A percentile compares a stretch with the other conserved stretches of the same genome.
phyloP scores from a whole-genome alignment of 2,329 filamentous ascomycete genomes.

The Mollisiaceae sp. region DNA sequence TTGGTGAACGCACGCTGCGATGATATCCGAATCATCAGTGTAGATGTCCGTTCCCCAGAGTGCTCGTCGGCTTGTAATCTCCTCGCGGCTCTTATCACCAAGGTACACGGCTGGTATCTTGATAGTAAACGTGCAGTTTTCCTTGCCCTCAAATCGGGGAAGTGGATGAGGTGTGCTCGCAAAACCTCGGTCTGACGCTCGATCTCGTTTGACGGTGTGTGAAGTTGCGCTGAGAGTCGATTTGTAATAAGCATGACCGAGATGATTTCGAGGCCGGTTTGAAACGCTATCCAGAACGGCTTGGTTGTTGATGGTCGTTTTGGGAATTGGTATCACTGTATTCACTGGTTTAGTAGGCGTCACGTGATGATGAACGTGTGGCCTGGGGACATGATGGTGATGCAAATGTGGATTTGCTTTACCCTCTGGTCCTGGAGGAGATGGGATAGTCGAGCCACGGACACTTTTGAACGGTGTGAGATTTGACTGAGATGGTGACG shows the following conservation, averaged over 20 bases:
- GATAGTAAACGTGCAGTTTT: constrained; percentile 88
- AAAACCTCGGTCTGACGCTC: constrained; percentile 46
- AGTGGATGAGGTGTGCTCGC: constrained; percentile 49
- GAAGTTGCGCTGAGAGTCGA: constrained; percentile 61
- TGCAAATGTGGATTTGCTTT: constrained; percentile 33
- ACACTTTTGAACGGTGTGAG: constrained; percentile 54
- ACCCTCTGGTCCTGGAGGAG: constrained; percentile 47
- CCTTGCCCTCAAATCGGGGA: constrained; percentile 72
- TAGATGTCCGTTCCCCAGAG: constrained; percentile 96
- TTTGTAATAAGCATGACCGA: constrained; percentile 85
- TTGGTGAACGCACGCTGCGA: constrained; percentile 90
- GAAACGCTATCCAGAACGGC: constrained; percentile 74
- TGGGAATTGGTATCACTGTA: constrained; percentile 62
- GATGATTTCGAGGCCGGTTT: constrained; percentile 74
- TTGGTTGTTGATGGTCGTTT: constrained; percentile 70
- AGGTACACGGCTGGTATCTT: constrained; percentile 84
- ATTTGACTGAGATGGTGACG: constrained; percentile 50
- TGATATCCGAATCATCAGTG: constrained; percentile 91
- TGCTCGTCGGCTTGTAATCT: constrained; percentile 80
- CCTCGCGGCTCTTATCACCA: constrained; percentile 70
- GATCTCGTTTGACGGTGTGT: constrained; percentile 49
- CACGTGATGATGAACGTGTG: constrained; percentile 50
- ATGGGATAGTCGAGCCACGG: constrained; percentile 54
- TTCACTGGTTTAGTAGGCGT: constrained; percentile 35
- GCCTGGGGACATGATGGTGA: constrained; percentile 42